Evolutionary conservation across 257 asterid genomes (phyloP).

Genomic region (Solanum pinnatisectum): DNA sequence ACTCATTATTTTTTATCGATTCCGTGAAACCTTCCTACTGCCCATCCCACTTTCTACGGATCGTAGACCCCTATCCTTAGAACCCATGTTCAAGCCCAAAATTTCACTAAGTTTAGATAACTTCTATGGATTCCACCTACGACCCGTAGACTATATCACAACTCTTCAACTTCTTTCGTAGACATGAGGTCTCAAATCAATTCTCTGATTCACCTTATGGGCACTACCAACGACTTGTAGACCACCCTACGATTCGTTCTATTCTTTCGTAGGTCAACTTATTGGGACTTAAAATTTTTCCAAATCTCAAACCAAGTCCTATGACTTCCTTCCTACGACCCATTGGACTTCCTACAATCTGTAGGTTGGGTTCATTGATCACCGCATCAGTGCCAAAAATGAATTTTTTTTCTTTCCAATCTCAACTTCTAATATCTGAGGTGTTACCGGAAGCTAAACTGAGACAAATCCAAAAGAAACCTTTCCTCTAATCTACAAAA

Average conservation of each 20-base stretch:
- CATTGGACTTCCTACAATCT: not conserved
- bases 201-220: not conserved
- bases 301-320: not conserved
- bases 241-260: not conserved
- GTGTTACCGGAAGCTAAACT: not conserved
- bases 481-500: not conserved
- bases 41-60: not conserved
- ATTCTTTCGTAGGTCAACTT: not conserved
- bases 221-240: not conserved
- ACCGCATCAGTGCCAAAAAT: not conserved
- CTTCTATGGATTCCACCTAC: not conserved
- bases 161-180: not conserved
- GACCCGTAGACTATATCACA: not conserved
- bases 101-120: not conserved
- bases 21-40: not conserved
- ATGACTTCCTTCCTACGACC: not conserved
- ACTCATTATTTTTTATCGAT: not conserved
- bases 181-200: not conserved
- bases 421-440: not conserved
- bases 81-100: not conserved
- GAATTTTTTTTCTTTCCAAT: too few relatives aligned
- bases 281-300: rapidly evolving
- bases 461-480: not conserved
- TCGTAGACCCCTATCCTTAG: not conserved
- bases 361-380: not conserved